Percentiles rank a stretch among this genome's conserved stretches.
phyloP scores from a whole-genome alignment of 306 rosid species.

The Cicer judaicum region DNA sequence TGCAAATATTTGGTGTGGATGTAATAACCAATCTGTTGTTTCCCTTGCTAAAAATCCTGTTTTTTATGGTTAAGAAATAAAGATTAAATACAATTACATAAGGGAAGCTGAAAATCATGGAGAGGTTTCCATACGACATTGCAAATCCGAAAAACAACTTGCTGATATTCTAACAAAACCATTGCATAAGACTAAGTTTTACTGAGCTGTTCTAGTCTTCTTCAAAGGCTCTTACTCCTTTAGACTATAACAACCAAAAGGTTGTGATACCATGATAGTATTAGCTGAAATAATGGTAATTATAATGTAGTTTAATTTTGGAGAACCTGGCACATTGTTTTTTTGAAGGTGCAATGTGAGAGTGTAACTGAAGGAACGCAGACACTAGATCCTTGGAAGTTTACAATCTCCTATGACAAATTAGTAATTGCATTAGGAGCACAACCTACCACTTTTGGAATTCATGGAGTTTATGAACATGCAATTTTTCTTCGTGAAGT shows the following conservation, averaged over 20 bases:
- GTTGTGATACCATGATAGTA: slow-evolving; percentile 20
- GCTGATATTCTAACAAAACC: too few relatives aligned
- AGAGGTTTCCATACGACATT: too few relatives aligned
- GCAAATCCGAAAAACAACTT: too few relatives aligned
- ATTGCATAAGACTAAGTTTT: neutral
- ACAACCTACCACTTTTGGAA: slow-evolving; percentile 85
- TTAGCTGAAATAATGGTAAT: slow-evolving; percentile 34
- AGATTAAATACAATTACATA: too few relatives aligned
- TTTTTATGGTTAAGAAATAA: neutral
- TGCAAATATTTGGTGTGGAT: too few relatives aligned
- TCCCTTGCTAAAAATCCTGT: too few relatives aligned
- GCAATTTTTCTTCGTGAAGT: slow-evolving; percentile 96
- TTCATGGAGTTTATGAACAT: slow-evolving; percentile 79
- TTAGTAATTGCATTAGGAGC: slow-evolving; percentile 87
- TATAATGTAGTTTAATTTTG: slow-evolving; percentile 29
- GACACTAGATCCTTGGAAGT: slow-evolving; percentile 80
- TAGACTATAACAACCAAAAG: slow-evolving; percentile 8
- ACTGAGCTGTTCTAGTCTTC: neutral
- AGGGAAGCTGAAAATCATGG: too few relatives aligned
- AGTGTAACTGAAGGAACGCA: slow-evolving; percentile 68
- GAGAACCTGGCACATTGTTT: slow-evolving; percentile 43
- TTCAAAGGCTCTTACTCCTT: slow-evolving; percentile 3
- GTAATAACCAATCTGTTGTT: too few relatives aligned
- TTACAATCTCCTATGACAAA: slow-evolving; percentile 81
- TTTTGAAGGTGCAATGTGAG: slow-evolving; percentile 85